Evolutionary conservation across 2,329 filamentous ascomycete species (phyloP).

Genomic region (Eutypa lata): DNA sequence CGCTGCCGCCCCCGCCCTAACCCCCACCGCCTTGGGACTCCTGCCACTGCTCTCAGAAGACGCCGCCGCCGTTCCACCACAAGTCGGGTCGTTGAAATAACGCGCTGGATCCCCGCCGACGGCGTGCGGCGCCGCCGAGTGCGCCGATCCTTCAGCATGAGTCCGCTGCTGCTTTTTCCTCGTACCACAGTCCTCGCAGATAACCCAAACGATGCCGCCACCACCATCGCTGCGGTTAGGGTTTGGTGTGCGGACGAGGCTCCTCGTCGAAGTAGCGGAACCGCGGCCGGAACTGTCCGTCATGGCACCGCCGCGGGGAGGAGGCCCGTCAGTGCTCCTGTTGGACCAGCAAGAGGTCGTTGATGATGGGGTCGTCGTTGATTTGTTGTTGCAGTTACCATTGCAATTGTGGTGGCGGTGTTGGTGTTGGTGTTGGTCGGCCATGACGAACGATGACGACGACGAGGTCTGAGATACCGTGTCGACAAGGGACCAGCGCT

Average conservation of each 20-base stretch:
- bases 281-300: conserved; percentile 9
- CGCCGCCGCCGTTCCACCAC: conserved; percentile 7
- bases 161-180: conserved; percentile 17
- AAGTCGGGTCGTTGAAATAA: conserved; percentile 27
- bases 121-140: conserved; percentile 1
- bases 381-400: conserved; percentile 5
- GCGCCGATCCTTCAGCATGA: conserved; percentile 14
- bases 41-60: conserved; percentile 1
- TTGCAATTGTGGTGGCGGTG: too few relatives aligned
- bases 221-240: conserved; percentile 17
- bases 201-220: conserved; percentile 24
- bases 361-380: conserved; percentile 19
- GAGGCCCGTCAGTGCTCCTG: conserved; percentile 19
- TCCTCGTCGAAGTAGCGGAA: conserved; percentile 10
- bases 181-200: conserved; percentile 30
- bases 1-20: neutral
- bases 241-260: conserved; percentile 12
- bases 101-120: conserved; percentile 24
- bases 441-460: conserved; percentile 1
- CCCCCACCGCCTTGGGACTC: conserved; percentile 2
- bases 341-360: conserved; percentile 23
- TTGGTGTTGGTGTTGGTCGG: too few relatives aligned
- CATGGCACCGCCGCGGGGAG: neutral
- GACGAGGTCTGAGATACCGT: conserved; percentile 14
- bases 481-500: conserved; percentile 27